These are phyloP conservation scores for Xylaria cubensis DNA, from an alignment of 495 filamentous ascomycete genomes.

Conservation along the genomic window DNA sequence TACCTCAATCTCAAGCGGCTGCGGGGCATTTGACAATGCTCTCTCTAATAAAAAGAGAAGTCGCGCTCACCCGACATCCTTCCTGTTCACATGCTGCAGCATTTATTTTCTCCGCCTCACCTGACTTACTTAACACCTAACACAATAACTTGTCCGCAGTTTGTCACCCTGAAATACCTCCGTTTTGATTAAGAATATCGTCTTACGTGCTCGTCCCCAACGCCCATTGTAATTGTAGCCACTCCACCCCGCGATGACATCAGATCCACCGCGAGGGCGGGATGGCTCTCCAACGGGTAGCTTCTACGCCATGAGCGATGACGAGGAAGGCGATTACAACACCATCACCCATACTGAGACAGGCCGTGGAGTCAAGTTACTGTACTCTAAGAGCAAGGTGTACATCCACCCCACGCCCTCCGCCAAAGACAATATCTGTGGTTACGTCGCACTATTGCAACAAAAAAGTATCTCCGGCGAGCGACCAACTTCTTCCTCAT, in stretches of 20 bases:
- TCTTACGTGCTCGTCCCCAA: neutral
- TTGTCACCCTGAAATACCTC: neutral
- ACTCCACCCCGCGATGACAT: slow-evolving; percentile 42
- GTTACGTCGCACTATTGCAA: slow-evolving; percentile 92
- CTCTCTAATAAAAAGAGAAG: slow-evolving; percentile 4
- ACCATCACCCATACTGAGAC: slow-evolving; percentile 86
- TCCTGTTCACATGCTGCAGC: slow-evolving; percentile 12
- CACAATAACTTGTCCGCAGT: neutral
- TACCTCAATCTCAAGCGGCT: neutral
- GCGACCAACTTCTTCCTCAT: slow-evolving; percentile 60
- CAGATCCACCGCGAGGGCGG: slow-evolving; percentile 39
- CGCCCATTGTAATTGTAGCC: slow-evolving; percentile 3
- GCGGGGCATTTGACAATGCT: slow-evolving; percentile 13
- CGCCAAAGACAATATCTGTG: slow-evolving; percentile 94
- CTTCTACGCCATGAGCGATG: slow-evolving; percentile 96
- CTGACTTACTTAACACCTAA: neutral
- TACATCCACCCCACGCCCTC: slow-evolving; percentile 97
- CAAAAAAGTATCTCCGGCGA: slow-evolving; percentile 69
- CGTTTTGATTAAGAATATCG: neutral
- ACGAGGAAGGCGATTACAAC: slow-evolving; percentile 93
- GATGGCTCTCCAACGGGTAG: slow-evolving; percentile 79
- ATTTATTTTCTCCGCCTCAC: slow-evolving; percentile 2
- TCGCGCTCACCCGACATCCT: slow-evolving; percentile 14
- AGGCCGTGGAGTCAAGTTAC: slow-evolving; percentile 88
- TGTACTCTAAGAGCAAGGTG: slow-evolving; percentile 98